Conservation (phyloP, 805 yeast species). For the Myxozyma udenii region DNA sequence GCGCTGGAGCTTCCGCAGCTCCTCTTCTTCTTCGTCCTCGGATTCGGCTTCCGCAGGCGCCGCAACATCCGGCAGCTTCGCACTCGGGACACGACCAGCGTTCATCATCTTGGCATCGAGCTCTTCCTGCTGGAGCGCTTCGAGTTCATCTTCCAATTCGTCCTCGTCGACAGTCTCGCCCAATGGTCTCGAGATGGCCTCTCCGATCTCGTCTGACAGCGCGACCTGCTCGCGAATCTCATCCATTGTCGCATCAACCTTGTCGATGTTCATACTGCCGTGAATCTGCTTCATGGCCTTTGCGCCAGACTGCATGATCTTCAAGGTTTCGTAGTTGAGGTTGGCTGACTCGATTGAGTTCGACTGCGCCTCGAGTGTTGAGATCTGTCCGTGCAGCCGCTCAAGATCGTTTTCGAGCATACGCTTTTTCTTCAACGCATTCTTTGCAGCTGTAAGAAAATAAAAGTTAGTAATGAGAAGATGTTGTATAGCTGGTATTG, state of each 20-base stretch:
- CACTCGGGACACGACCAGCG: slow-evolving; percentile 29
- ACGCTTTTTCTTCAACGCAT: slow-evolving; percentile 86
- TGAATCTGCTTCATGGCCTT: slow-evolving; percentile 95
- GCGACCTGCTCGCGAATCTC: slow-evolving; percentile 96
- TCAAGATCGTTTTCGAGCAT: slow-evolving; percentile 70
- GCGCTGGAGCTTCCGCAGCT: slow-evolving; percentile 44
- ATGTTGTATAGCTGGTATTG: not conserved
- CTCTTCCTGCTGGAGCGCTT: slow-evolving; percentile 79
- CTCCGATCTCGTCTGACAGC: slow-evolving; percentile 89
- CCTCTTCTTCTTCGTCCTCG: slow-evolving; percentile 40
- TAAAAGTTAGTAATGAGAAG: not conserved
- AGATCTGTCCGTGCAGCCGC: slow-evolving; percentile 82
- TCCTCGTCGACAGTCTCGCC: slow-evolving; percentile 61
- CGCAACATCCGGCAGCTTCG: slow-evolving; percentile 37
- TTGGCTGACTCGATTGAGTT: slow-evolving; percentile 91
- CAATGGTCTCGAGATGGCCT: slow-evolving; percentile 91
- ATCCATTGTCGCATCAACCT: slow-evolving; percentile 97
- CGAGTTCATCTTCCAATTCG: slow-evolving; percentile 94
- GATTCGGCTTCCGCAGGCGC: slow-evolving; percentile 30
- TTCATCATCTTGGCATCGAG: slow-evolving; percentile 54
- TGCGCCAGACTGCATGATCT: slow-evolving; percentile 98
- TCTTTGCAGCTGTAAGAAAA: slow-evolving; percentile 56
- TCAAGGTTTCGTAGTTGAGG: slow-evolving; percentile 95
- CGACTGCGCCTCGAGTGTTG: slow-evolving; percentile 83
- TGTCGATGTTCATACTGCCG: slow-evolving; percentile 90